Base-by-base conservation (phyloP, 2,329 filamentous ascomycete species). In the Aspergillus unguis region DNA sequence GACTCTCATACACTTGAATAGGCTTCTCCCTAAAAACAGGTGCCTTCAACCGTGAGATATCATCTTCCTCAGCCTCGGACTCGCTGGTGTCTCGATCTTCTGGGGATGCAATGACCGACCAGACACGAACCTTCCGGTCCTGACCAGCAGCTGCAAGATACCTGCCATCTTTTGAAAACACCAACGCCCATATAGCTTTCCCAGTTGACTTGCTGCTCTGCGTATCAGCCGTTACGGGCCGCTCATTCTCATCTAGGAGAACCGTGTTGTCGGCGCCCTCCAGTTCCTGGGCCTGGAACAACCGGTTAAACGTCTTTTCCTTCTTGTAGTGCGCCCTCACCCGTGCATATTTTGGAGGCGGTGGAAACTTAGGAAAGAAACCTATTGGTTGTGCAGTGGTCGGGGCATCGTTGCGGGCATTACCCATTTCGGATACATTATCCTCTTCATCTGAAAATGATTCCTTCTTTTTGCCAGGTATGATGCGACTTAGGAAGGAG, bases 241-340 rank as follows among this genome's bases (percentile, higher is more conserved):
- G 62, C 49, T 59, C 55, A 51, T 65, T 57, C 53, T 71, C 72
- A 17, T 62, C 59, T 32, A 57, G 71, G 8, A 63, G 58, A 6
- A 57, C 48, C 46, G 63, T 63, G 2, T 69, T 65, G n/a, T 76
- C 78, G 1, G 80, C 80, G n/a, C 85, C 82, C 32, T 79, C 77
- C n/a, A 97, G 76, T 70, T 97, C 88, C 72, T 99, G 94, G 2
- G 94, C 92, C 3, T 97, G 80, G 67, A 99, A 99, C 53, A 96
- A 78, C 43, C 85, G 86, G 67, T 94, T 85, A 66, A 97, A 96
- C 49, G 92, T 87, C 61, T 84, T 85, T 25, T 80, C 77, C 65
- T 87, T 91, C 72, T 95, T 96, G 71, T 91, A 85, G 65, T 90
- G 85, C 1, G 86, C 77, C 58, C 86, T 85, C 54, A 96, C 87